Base-by-base conservation (phyloP, 2,329 filamentous ascomycete species). In the Neofusicoccum sp. region DNA sequence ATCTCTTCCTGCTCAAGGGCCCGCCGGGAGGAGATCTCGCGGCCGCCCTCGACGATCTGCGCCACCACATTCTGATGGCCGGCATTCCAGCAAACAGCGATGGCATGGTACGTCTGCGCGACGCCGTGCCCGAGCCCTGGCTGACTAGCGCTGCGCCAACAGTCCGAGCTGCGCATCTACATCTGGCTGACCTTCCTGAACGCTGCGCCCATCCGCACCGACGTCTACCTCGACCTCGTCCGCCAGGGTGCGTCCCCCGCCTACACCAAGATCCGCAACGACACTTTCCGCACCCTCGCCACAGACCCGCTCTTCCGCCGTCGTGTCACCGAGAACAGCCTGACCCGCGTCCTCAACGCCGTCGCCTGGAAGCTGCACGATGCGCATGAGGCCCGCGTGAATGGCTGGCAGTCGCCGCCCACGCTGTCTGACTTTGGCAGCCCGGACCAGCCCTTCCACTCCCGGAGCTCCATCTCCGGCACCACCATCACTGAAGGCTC, bases 261-360 rank as follows among this genome's bases (percentile, higher is more conserved):
- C 47, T 96, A 99, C 78, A 87, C 91, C 69, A 99, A 99, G 79
- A 99, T 99, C 72, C 90, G 93, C 73, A 97, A 99, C 76, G 95
- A 99, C 75, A 97, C 95, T 41, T 98, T 98, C 75, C 91, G 95
- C 68, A 99, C 95, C 0, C 82, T 99, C 59, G 95, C 95, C 33
- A 97, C 93, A 56, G 95, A 99, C 70, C 93, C 93, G n/a, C 85
- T 99, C 36, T 99, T 98, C 80, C 90, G 95, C 63, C 87, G 95
- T 33, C 89, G 93, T 61, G 95, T 99, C 62, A 96, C 91, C 61
- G 95, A 99, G 76, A 96, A 96, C 63, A 96, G 90, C 74, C 79
- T 99, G 43, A 98, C 96, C 63, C 90, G 95, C 11, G 84, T 99
- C 4, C 85, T 99, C 62, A 99, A 99, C 73, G 95, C 95, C 26